Conservation (phyloP, 2,329 filamentous ascomycete genomes). For the Alternaria conjuncta region DNA sequence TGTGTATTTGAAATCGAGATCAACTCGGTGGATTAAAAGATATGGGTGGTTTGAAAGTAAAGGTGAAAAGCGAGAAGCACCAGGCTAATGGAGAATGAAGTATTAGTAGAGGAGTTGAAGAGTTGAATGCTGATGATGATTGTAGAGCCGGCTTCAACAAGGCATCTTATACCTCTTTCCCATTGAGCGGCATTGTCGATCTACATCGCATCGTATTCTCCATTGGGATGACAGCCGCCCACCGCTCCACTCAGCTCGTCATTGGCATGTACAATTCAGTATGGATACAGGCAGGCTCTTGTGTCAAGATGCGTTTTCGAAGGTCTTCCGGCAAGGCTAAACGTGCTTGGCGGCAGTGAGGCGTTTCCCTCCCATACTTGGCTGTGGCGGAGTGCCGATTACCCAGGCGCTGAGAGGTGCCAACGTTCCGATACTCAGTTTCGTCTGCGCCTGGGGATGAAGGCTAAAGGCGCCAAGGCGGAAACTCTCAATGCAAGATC, state of each 20-base stretch:
- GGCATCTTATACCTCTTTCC: conserved; percentile 26
- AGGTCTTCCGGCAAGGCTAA: conserved; percentile 14
- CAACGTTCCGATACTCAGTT: conserved; percentile 21
- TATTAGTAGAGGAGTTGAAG: conserved; percentile 14
- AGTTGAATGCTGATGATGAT: conserved; percentile 27
- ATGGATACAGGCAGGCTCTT: conserved; percentile 13
- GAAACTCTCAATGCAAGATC: conserved; percentile 19
- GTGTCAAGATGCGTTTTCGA: conserved; percentile 22
- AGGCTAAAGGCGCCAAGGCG: conserved; percentile 28
- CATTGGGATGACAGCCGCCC: conserved; percentile 9
- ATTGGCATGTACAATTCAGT: conserved; percentile 9
- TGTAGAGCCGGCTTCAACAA: conserved; percentile 1
- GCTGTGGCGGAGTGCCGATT: conserved; percentile 10
- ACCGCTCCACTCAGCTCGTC: background rate
- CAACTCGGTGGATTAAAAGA: conserved; percentile 18
- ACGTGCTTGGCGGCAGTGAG: conserved; percentile 31
- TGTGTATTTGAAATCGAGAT: conserved; percentile 15
- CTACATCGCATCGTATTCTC: conserved; percentile 7
- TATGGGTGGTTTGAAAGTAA: conserved; percentile 3
- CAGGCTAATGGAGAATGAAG: conserved; percentile 23
- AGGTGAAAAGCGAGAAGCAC: conserved; percentile 22
- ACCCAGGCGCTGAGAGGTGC: conserved; percentile 15
- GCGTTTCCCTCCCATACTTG: conserved; percentile 28
- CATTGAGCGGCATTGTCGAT: background rate
- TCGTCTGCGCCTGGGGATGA: conserved; percentile 18